A percentile compares a stretch with the other conserved stretches of the same genome.
Evolutionary conservation across 1,284 basidiomycete genomes (phyloP).

Genomic region (Microbotryomycetes sp.): DNA sequence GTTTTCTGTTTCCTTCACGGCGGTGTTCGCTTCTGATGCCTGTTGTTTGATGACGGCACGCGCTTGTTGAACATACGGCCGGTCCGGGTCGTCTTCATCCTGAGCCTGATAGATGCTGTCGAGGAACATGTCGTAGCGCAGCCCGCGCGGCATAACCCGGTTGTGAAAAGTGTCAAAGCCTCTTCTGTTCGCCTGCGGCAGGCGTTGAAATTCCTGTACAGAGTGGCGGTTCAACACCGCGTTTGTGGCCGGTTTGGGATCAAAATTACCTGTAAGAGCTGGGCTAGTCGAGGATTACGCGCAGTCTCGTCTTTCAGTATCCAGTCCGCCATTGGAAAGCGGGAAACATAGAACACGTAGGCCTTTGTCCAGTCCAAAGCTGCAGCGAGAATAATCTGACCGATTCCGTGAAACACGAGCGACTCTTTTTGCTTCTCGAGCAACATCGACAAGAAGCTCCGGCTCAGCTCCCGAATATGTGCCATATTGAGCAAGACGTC

Average conservation of each 20-base stretch:
- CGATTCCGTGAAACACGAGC: constrained; percentile 70
- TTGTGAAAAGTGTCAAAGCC: constrained; percentile 85
- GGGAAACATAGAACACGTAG: constrained; percentile 79
- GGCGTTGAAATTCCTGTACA: constrained; percentile 58
- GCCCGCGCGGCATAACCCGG: constrained; percentile 76
- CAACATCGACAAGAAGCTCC: constrained; percentile 71
- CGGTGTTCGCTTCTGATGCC: constrained; percentile 61
- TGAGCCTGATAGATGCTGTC: constrained; percentile 64
- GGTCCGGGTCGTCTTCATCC: constrained; percentile 65
- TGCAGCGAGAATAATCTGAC: constrained; percentile 81
- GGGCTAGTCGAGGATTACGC: constrained; percentile 68
- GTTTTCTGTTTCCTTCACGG: constrained; percentile 69
- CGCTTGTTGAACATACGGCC: constrained; percentile 67
- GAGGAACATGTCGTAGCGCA: constrained; percentile 81
- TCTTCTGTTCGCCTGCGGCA: constrained; percentile 64
- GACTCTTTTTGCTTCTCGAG: constrained; percentile 83
- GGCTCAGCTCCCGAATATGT: constrained; percentile 73
- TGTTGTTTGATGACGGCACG: constrained; percentile 76
- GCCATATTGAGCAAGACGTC: constrained; percentile 81
- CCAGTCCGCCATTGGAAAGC: constrained; percentile 77
- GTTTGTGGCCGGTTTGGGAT: too few species aligned
- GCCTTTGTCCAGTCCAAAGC: constrained; percentile 79
- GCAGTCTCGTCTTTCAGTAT: constrained; percentile 76
- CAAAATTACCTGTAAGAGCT: constrained; percentile 93
- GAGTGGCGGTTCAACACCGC: too few species aligned